Conservation (phyloP, 441 rosid species). For the Brassica hybrid region DNA sequence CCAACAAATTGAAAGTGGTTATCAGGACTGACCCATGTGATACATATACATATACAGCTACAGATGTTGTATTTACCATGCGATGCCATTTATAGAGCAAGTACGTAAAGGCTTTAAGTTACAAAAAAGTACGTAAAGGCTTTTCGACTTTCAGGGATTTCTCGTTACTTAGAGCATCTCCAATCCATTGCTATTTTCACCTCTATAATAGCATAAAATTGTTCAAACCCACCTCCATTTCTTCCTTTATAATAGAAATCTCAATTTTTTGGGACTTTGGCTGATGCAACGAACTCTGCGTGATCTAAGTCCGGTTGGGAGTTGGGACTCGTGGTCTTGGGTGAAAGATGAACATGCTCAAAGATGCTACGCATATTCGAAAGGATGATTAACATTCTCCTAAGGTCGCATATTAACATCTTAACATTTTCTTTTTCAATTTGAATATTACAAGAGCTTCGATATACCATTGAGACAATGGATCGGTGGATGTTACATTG, state of each 20-base stretch:
- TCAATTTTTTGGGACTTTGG: not conserved
- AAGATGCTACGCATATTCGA: not conserved
- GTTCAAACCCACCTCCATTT: too few species aligned
- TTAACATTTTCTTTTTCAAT: too few species aligned
- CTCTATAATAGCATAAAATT: too few species aligned
- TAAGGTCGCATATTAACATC: too few species aligned
- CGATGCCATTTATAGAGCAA: not conserved
- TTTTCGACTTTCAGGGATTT: not conserved
- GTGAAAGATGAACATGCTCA: not conserved
- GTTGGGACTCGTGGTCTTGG: not conserved
- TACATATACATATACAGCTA: not conserved
- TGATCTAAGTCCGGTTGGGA: constrained; percentile 1
- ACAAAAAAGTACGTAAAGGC: not conserved
- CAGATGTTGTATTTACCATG: not conserved
- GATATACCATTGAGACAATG: too few species aligned
- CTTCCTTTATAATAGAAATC: too few species aligned
- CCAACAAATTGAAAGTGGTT: not conserved
- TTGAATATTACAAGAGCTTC: too few species aligned
- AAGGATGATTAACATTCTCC: too few species aligned
- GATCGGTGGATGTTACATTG: too few species aligned
- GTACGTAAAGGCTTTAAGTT: not conserved
- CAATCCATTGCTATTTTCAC: too few species aligned
- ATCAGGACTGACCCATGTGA: not conserved
- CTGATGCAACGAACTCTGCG: not conserved
- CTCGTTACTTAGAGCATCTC: not conserved